These are phyloP conservation scores for Trichoderma virens DNA, from an alignment of 495 filamentous ascomycete genomes.

Conservation along the genomic window DNA sequence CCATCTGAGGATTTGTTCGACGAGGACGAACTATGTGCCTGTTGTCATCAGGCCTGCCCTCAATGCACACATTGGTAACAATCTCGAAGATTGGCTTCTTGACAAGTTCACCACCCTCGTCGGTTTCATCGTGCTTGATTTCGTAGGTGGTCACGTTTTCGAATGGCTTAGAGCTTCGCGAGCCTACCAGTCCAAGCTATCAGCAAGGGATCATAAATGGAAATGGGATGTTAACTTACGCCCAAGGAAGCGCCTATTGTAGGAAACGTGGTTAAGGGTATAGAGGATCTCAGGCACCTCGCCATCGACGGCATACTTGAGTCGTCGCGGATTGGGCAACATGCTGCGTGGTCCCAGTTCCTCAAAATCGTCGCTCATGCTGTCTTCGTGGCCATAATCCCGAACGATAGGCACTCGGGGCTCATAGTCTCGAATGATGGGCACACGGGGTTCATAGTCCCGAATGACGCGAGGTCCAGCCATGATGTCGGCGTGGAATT, in stretches of 20 bases:
- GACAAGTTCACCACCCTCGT: not conserved
- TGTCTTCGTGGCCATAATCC: not conserved
- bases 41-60: not conserved
- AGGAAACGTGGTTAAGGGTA: conserved; percentile 1
- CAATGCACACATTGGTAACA: conserved; percentile 2
- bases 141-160: not conserved
- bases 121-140: not conserved
- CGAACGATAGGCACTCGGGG: not conserved
- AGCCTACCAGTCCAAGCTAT: not conserved
- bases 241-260: not conserved
- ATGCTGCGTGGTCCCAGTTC: conserved; percentile 1
- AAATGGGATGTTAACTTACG: not conserved
- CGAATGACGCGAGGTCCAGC: not conserved
- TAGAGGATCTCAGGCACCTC: conserved; percentile 2
- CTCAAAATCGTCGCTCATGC: not conserved
- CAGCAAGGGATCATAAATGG: not conserved
- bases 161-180: conserved; percentile 9
- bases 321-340: not conserved
- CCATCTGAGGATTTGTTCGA: not conserved
- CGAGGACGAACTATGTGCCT: not conserved
- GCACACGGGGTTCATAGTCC: not conserved
- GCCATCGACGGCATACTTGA: conserved; percentile 9
- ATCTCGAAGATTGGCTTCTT: conserved; percentile 9
- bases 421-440: not conserved
- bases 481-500: not conserved